Base-by-base conservation (phyloP, 2,329 filamentous ascomycete species). In the Cytospora schulzeri region DNA sequence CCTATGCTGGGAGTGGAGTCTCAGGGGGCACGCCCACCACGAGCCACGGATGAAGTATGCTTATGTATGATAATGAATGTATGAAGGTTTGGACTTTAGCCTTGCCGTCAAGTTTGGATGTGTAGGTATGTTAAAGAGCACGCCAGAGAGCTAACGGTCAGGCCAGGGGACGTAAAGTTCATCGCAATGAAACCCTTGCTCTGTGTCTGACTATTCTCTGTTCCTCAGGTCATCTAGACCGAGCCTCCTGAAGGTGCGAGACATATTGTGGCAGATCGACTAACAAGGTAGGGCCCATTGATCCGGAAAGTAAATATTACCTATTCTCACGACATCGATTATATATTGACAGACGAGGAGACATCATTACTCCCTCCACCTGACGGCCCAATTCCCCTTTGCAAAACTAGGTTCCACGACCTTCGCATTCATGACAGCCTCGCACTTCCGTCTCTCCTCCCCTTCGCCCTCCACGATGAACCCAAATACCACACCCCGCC, bases 391-490 rank as follows among this genome's bases (percentile, higher is more conserved):
- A 54, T 87, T 80, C 0, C 85, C 85, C 68, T 88, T 88, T 0
- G 85, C 85, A 72, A 83, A 88, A 64, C 82, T 84, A 4, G 83
- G 80, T 71, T 88, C 85, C 0, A 87, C 84, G 4, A 87, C 82
- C 53, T 78, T 79, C 1, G 83, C 83, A 50, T 80, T 77, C 84
- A 87, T 86, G 2, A 88, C 75, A 9, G 84, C 85, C 72, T 88
- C 85, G 64, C 84, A 87, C 68, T 83, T 80, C 63, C 78, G 77
- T 66, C 73, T 73, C 53, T 69, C 72, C 45, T 52, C 17, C n/a
- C 68, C 61, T 17, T 60, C 31, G 3, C 68, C 62, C 57, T 60
- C 66, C 1, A 64, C 68, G 0, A 71, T 63, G 35, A 85, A 79
- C 1, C 84, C 84, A 74, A 87, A 86, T 0, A 83, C 84, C 63